Percentiles rank a stretch among this genome's conserved stretches.
These are phyloP conservation scores for Phenoliferia sp. DNA, from an alignment of 1,284 basidiomycete genomes.

Conservation along the genomic window DNA sequence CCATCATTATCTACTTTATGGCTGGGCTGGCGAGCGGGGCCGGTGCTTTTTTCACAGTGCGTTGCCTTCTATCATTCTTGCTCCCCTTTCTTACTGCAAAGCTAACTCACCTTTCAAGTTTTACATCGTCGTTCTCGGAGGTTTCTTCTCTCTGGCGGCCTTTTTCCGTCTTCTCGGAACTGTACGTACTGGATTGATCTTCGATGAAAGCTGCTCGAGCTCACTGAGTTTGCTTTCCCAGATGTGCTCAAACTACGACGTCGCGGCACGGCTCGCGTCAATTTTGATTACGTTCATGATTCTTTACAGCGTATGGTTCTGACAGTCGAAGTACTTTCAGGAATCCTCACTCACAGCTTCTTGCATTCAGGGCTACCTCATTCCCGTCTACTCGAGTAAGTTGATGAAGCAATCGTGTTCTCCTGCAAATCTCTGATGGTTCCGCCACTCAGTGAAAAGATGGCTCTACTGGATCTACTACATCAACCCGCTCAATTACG, in stretches of 20 bases:
- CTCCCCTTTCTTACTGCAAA: background rate
- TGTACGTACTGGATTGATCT: constrained; percentile 11
- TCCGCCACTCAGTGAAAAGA: constrained; percentile 20
- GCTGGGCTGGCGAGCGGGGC: constrained; percentile 45
- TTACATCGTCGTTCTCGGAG: constrained; percentile 42
- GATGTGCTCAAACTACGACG: constrained; percentile 46
- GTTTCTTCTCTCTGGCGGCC: constrained; percentile 48
- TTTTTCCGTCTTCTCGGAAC: constrained; percentile 51
- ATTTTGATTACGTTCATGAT: constrained; percentile 49
- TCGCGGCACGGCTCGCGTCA: constrained; percentile 50
- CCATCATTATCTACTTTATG: constrained; percentile 48
- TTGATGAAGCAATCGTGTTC: constrained; percentile 23
- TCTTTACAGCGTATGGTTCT: constrained; percentile 41
- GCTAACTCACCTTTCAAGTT: constrained; percentile 19
- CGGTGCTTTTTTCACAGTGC: constrained; percentile 48
- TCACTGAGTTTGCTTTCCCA: background rate
- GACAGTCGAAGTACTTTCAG: no score
- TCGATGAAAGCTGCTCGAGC: background rate
- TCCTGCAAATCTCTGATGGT: constrained; percentile 28
- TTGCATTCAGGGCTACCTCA: constrained; percentile 55
- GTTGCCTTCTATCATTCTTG: background rate
- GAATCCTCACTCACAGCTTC: constrained; percentile 78
- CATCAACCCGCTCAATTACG: constrained; percentile 46
- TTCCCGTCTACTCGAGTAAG: constrained; percentile 24
- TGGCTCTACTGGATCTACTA: constrained; percentile 41